Evolutionary conservation across 768 basidiomycete genomes (phyloP).

Genomic region (Lactifluus rugatus): DNA sequence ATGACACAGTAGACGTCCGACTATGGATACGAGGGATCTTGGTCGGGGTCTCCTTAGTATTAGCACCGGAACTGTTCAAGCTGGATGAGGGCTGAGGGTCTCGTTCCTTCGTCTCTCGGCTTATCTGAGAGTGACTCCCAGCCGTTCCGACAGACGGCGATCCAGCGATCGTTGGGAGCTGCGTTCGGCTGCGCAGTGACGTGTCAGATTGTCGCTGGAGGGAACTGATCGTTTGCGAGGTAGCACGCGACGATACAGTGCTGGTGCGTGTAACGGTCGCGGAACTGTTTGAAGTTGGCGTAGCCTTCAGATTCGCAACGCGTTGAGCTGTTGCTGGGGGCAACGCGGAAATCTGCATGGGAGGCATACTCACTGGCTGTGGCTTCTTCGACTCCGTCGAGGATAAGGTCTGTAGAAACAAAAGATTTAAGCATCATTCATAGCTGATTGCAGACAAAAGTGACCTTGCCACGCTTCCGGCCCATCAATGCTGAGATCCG

Average conservation of each 20-base stretch:
- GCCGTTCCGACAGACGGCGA: constrained; percentile 78
- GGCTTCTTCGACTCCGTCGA: constrained; percentile 72
- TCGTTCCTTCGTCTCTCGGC: constrained; percentile 36
- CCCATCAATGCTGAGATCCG: constrained; percentile 83
- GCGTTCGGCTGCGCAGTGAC: constrained; percentile 64
- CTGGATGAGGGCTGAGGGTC: constrained; percentile 48
- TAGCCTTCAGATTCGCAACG: constrained; percentile 68
- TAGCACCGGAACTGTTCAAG: constrained; percentile 39
- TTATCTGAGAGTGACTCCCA: constrained; percentile 31
- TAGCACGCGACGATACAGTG: constrained; percentile 49
- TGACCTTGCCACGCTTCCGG: constrained; percentile 84
- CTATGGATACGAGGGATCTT: constrained; percentile 93
- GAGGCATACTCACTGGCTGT: constrained; percentile 65
- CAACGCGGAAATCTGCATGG: constrained; percentile 83
- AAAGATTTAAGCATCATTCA: constrained; percentile 4
- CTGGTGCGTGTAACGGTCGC: constrained; percentile 36
- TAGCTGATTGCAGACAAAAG: constrained; percentile 19
- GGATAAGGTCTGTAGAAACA: constrained; percentile 58
- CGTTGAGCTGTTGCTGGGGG: constrained; percentile 76
- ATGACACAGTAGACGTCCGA: constrained; percentile 62
- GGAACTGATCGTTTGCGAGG: constrained; percentile 77
- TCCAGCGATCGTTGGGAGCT: constrained; percentile 86
- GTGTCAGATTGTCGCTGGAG: constrained; percentile 82
- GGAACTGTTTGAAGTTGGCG: constrained; percentile 36
- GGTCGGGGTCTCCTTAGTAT: constrained; percentile 79